These are phyloP conservation scores for Apiotrichum siamense DNA, from an alignment of 1,284 basidiomycete species.

Conservation along the genomic window DNA sequence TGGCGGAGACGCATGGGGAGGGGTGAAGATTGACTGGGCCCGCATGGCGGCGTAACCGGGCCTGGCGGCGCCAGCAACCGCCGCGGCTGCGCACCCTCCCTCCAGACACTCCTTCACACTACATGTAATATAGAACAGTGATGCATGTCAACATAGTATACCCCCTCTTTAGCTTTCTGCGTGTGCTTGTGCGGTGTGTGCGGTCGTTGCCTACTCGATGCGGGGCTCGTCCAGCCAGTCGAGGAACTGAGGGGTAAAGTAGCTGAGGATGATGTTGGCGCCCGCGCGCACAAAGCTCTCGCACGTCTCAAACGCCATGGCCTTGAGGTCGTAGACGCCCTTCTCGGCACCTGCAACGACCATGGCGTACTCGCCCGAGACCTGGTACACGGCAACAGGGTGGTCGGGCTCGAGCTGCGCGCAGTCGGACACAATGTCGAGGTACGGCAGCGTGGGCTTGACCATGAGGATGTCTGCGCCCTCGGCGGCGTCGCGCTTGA, in stretches of 20 bases:
- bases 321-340: slow-evolving; percentile 83
- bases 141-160: not conserved
- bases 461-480: slow-evolving; percentile 99
- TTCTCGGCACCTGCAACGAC: slow-evolving; percentile 86
- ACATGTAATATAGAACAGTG: not conserved
- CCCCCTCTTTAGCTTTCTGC: not conserved
- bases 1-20: slow-evolving; percentile 35
- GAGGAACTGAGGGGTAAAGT: slow-evolving; percentile 93
- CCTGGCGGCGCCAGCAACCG: too few species aligned
- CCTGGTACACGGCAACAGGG: slow-evolving; percentile 91
- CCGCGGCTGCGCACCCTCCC: too few species aligned
- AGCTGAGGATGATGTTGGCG: slow-evolving; percentile 81
- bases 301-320: slow-evolving; percentile 89
- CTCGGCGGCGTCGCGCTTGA: slow-evolving; percentile 86
- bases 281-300: slow-evolving; percentile 89
- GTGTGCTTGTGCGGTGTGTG: not conserved
- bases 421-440: slow-evolving; percentile 91
- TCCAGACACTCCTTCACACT: not conserved
- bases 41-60: not conserved
- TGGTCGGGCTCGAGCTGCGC: slow-evolving; percentile 73
- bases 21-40: slow-evolving; percentile 31
- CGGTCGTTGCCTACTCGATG: too few species aligned
- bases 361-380: slow-evolving; percentile 97
- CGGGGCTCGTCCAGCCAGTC: slow-evolving; percentile 66
- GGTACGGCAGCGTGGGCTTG: slow-evolving; percentile 91